Conservation (phyloP, 768 basidiomycete genomes). For the Mycena vitilis region DNA sequence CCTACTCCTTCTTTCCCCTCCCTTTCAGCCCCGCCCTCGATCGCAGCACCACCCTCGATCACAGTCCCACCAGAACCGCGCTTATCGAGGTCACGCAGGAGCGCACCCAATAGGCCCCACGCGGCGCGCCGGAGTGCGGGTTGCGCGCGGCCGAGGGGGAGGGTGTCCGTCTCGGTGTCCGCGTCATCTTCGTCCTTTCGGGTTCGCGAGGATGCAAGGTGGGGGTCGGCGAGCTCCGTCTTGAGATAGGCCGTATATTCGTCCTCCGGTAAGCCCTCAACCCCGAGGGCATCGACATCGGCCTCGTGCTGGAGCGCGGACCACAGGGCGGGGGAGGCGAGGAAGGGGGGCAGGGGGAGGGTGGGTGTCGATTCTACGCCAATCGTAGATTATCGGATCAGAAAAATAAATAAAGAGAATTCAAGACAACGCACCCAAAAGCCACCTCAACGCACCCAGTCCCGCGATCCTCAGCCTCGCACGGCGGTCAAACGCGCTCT, state of each 20-base stretch:
- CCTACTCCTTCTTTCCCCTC: not conserved
- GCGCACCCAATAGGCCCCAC: constrained; percentile 55
- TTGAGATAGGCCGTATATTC: not conserved
- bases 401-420: not conserved
- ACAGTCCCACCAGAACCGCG: too few relatives aligned
- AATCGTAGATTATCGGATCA: not conserved
- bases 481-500: constrained; percentile 74
- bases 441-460: constrained; percentile 72
- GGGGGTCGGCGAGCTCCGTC: too few relatives aligned
- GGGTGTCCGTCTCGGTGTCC: too few relatives aligned
- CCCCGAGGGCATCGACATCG: not conserved
- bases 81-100: too few relatives aligned
- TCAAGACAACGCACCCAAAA: constrained; percentile 61
- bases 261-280: not conserved
- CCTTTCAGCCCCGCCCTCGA: too few relatives aligned
- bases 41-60: too few relatives aligned
- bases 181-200: too few relatives aligned
- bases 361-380: constrained; percentile 33
- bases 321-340: constrained; percentile 69
- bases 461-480: constrained; percentile 78
- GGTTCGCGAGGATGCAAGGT: too few relatives aligned
- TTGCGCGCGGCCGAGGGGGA: constrained; percentile 57
- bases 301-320: constrained; percentile 62
- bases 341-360: constrained; percentile 42
- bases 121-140: constrained; percentile 67